Conservation (phyloP, 1,284 basidiomycete species). For the Apiotrichum laibachii region DNA sequence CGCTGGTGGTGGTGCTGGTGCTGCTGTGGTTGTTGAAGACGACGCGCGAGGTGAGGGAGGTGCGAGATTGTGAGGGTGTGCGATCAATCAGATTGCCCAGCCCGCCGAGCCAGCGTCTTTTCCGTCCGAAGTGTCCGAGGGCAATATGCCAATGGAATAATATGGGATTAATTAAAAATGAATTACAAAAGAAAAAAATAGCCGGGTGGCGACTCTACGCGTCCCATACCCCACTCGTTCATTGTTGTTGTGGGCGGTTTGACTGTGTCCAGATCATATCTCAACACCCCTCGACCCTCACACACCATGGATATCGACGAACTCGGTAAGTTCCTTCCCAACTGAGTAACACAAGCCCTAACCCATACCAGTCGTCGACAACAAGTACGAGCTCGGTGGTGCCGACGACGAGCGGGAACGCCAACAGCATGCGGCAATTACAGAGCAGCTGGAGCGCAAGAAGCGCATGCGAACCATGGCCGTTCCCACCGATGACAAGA, state of each 20-base stretch:
- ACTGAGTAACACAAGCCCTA: not conserved
- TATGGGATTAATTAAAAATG: too few relatives aligned
- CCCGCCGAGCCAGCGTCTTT: too few relatives aligned
- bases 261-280: too few relatives aligned
- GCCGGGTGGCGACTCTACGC: too few relatives aligned
- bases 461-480: conserved; percentile 90
- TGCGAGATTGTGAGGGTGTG: not conserved
- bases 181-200: too few relatives aligned
- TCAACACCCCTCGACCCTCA: not conserved
- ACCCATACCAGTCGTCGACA: conserved; percentile 39
- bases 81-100: too few relatives aligned
- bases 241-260: too few relatives aligned
- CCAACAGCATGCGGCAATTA: conserved; percentile 65
- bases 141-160: too few relatives aligned
- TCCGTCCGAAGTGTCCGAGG: too few relatives aligned
- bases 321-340: conserved; percentile 29
- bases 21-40: too few relatives aligned
- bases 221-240: too few relatives aligned
- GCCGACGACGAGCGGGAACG: conserved; percentile 52
- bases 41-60: not conserved
- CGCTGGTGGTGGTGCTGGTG: too few relatives aligned
- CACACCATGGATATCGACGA: conserved; percentile 42
- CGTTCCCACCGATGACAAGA: conserved; percentile 93
- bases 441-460: conserved; percentile 91
- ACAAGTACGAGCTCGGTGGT: conserved; percentile 48